Conservation (phyloP, 768 basidiomycete genomes). For the Amyloporia xantha region DNA sequence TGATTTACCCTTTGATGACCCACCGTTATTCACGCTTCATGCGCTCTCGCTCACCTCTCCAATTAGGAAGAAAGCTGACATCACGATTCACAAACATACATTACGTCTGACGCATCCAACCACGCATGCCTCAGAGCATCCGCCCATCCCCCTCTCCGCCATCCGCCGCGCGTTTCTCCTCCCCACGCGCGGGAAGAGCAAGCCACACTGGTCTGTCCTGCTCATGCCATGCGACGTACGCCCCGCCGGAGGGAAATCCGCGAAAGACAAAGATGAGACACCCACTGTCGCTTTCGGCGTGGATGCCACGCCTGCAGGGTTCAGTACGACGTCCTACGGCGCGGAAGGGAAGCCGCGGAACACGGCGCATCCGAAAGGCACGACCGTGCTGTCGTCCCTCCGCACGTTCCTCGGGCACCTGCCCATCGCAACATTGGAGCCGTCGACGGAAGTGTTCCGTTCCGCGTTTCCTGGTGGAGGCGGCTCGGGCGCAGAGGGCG, state of each 20-base stretch:
- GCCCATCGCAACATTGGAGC: conserved; percentile 36
- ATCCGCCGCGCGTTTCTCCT: conserved; percentile 62
- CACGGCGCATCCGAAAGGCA: conserved; percentile 39
- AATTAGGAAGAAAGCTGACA: conserved; percentile 68
- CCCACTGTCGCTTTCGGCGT: conserved; percentile 63
- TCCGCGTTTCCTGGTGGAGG: conserved; percentile 43
- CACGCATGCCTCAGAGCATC: conserved; percentile 40
- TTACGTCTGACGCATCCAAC: conserved; percentile 48
- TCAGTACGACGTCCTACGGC: conserved; percentile 36
- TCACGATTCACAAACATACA: conserved; percentile 45
- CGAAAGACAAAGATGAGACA: conserved; percentile 9
- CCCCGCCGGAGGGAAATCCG: conserved; percentile 27
- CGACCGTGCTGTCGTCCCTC: conserved; percentile 42
- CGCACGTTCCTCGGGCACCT: conserved; percentile 48
- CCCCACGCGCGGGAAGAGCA: conserved; percentile 67
- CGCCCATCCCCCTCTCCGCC: conserved; percentile 40
- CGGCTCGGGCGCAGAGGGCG: conserved; percentile 6
- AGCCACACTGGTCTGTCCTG: conserved; percentile 67
- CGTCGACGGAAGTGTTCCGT: conserved; percentile 46
- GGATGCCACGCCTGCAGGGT: conserved; percentile 46
- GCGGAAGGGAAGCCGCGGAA: conserved; percentile 23
- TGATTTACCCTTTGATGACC: no score
- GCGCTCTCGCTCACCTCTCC: conserved; percentile 66
- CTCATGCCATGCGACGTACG: conserved; percentile 52
- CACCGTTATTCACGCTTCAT: conserved; percentile 46